phyloP scores from a whole-genome alignment of 306 rosid species.

The Bauhinia variegata region DNA sequence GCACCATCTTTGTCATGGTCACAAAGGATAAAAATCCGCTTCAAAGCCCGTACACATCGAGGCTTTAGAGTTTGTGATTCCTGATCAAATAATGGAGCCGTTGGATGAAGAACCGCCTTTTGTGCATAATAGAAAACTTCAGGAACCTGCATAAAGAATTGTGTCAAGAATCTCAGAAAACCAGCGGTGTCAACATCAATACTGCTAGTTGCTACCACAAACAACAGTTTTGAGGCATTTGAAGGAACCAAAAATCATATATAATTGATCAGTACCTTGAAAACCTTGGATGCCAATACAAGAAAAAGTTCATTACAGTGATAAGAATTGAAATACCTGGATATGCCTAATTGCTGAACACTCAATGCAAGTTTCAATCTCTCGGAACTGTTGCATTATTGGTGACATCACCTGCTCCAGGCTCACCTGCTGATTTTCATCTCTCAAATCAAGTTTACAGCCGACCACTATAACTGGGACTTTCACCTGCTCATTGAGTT shows the following conservation, averaged over 20 bases:
- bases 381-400: conserved; percentile 97
- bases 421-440: conserved; percentile 87
- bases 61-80: conserved; percentile 95
- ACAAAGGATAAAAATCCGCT: conserved; percentile 91
- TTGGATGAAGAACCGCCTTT: conserved; percentile 98
- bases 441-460: conserved; percentile 95
- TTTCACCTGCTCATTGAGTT: conserved; percentile 68
- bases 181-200: not conserved
- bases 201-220: not conserved
- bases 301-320: not conserved
- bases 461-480: conserved; percentile 98
- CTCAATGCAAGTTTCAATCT: conserved; percentile 98
- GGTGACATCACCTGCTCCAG: conserved; percentile 98
- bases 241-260: conserved; percentile 28
- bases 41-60: conserved; percentile 90
- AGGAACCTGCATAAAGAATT: conserved; percentile 63
- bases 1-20: conserved; percentile 97
- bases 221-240: not conserved
- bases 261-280: conserved; percentile 17
- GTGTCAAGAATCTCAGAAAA: not conserved
- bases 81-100: conserved; percentile 94
- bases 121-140: conserved; percentile 99
- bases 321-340: conserved; percentile 57
- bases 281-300: conserved; percentile 14
- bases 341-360: conserved; percentile 91